Base-by-base conservation (phyloP, 2,329 filamentous ascomycete genomes). In the Bipolaris bicolor region DNA sequence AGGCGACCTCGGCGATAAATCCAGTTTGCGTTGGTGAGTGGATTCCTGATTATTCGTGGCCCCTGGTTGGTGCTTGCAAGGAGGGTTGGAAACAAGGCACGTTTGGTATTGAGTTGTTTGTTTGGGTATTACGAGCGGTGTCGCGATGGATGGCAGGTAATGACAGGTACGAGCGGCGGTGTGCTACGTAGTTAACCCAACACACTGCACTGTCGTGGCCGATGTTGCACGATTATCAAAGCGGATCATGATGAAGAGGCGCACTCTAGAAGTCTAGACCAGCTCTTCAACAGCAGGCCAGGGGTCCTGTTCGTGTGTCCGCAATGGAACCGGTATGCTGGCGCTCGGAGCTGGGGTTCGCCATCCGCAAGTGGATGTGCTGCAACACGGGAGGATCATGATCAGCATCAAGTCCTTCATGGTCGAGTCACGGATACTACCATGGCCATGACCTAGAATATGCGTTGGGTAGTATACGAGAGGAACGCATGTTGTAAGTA, bases 71-170 rank as follows among this genome's bases (percentile, higher is more conserved):
- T 24, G 22, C 16, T 47, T 33, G 48, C 24, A 26, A 24, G n/a
- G 37, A 20, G 16, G 33, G 29, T 29, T n/a, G 11, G 44, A 34
- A 7, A 15, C 22, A 41, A 29, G 34, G 36, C 18, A 56, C 16
- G 49, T 31, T 11, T 56, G 16, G 33, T 49, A 43, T 24, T 16
- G 31, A 22, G 70, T 15, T 73, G 62, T 47, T 80, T 77, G 58
- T 47, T 80, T 77, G 58, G 83, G 26, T 29, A 83, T 26, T 82
- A 68, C 46, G 39, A 71, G 13, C 31, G 39, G 24, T 36, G 20
- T 40, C n/a, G 18, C 33, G 13, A 26, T 52, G 15, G 3, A 41
- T 20, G 11, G 11, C 5, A 41, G 9, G 13, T 33, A n/a, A 13
- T 45, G 24, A 4, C 37, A 24, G 31, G 31, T n/a, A 22, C 7